Evolutionary conservation across 2,329 filamentous ascomycete genomes (phyloP).

Genomic region (Aspergillus fructus): DNA sequence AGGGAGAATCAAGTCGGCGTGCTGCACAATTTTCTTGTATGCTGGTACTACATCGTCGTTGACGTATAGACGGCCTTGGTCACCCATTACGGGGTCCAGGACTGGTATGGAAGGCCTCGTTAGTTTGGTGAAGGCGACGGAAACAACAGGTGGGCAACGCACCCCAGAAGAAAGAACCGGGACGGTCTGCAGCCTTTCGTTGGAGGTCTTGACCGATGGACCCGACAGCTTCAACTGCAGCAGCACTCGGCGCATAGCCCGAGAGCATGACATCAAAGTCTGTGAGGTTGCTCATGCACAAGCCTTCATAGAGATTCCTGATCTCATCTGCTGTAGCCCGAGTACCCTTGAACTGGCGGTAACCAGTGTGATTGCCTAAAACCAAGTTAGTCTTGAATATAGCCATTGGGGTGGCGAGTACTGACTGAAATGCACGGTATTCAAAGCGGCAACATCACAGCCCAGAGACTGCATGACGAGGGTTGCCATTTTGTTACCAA

Average conservation of each 20-base stretch:
- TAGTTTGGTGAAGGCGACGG: background rate
- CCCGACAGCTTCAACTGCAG: constrained; percentile 80
- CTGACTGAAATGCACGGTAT: constrained; percentile 97
- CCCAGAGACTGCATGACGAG: constrained; percentile 92
- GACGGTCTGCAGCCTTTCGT: constrained; percentile 58
- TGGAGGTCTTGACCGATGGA: constrained; percentile 79
- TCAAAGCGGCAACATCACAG: constrained; percentile 89
- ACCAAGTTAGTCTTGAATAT: background rate
- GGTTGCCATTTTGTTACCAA: constrained; percentile 95
- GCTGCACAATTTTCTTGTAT: constrained; percentile 74
- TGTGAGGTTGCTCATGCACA: constrained; percentile 79
- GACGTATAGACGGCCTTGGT: constrained; percentile 89
- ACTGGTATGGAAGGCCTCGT: constrained; percentile 49
- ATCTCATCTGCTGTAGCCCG: constrained; percentile 81
- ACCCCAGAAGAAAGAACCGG: constrained; percentile 88
- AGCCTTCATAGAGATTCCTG: constrained; percentile 75
- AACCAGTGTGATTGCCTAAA: constrained; percentile 90
- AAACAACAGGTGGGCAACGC: constrained; percentile 19
- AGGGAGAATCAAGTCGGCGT: constrained; percentile 88
- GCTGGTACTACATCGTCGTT: constrained; percentile 87
- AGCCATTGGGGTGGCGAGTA: constrained; percentile 9
- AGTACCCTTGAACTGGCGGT: constrained; percentile 83
- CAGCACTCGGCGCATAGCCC: constrained; percentile 87
- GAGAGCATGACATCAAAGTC: constrained; percentile 93
- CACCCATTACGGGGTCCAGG: constrained; percentile 96